Evolutionary conservation across 768 basidiomycete genomes (phyloP), one percentile per base, ranked within the genome.

Genomic region (Russula griseocarnosa): DNA sequence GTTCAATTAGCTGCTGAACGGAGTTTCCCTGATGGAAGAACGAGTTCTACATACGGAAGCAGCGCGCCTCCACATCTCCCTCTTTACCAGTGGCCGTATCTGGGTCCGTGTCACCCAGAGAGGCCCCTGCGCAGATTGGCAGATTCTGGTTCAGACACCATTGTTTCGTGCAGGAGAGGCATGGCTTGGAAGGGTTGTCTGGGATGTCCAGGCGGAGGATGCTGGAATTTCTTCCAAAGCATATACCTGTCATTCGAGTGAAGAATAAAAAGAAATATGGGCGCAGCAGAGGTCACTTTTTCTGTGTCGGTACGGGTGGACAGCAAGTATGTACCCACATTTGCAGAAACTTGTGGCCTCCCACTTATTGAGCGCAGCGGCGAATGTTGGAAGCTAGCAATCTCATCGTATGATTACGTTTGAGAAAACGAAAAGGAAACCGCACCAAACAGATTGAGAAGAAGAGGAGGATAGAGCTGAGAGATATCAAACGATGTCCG

Each of bases 121-220:
- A 81, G 53, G 92, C 92, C 30, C 88, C 88, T 11, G 82, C 81
- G 73, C 92, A 96, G 50, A 93, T 95, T 18, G 82, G 78, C 42
- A 97, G 79, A 71, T 94, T 92, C 75, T 92, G 94, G 72, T 96
- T 91, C 60, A 94, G 78, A 76, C 94, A 97, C 90, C 94, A 97
- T 71, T 94, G 90, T 71, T 94, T 92, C 11, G 93, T 96, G 73
- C 94, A 97, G 6, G 92, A 90, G 28, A 94, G 80, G 74, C 94
- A 97, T 10, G 94, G 94, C 74, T 96, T 92, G 20, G 85, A 84
- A 2, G 92, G 90, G 70, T 90, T 87, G 72, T 93, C 87, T 34
- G 93, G 90, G 42, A 83, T 82, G 66, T 86, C 84, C 69, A 97
- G 79, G 55, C 83, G 89, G 62, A 95, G 78, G 69, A 95, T 96